Base-by-base conservation (phyloP, 2,329 filamentous ascomycete genomes). In the Fusarium cicatricum region DNA sequence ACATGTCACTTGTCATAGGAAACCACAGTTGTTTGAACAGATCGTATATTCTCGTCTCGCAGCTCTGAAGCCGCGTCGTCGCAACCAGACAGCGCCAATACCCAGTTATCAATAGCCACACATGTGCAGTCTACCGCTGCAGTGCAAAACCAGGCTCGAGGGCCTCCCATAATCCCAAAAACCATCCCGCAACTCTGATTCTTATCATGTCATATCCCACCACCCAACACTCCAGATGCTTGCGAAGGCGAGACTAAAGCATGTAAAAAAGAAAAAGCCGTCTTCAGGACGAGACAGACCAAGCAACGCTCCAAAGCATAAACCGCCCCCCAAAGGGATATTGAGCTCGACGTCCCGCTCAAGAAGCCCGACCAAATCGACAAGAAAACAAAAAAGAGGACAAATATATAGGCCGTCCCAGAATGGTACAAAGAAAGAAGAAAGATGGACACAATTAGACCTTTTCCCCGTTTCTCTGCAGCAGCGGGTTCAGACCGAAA, bases 31-130 rank as follows among this genome's bases (percentile, higher is more conserved):
- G 48, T 65, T 66, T 64, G 56, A 71, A 73, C 71, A 59, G 62
- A 64, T 76, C 73, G 70, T 76, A 62, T 75, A 74, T 76, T 75
- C 72, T 73, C 71, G 68, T 74, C 66, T 70, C 62, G 69, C 68
- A 60, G 68, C 68, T 52, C 58, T 59, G 52, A 62, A 63, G 70
- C 70, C 66, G 67, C 68, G 62, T 60, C 61, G 63, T 72, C 64
- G 64, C 64, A 71, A 67, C 64, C 67, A 56, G 65, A 69, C 67
- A 71, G 68, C 70, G 66, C 72, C 70, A 55, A 67, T 69, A 67
- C 66, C 72, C 63, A 66, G 60, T 70, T 67, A 69, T 65, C 70
- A 70, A 70, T 70, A 65, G 65, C 68, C 66, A 65, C 69, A 62
- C 57, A 54, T 19, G 53, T 62, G 54, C 70, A 68, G 67, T 64